Evolutionary conservation across 2,329 filamentous ascomycete species (phyloP).

Genomic region (Tolypocladium nubicola): DNA sequence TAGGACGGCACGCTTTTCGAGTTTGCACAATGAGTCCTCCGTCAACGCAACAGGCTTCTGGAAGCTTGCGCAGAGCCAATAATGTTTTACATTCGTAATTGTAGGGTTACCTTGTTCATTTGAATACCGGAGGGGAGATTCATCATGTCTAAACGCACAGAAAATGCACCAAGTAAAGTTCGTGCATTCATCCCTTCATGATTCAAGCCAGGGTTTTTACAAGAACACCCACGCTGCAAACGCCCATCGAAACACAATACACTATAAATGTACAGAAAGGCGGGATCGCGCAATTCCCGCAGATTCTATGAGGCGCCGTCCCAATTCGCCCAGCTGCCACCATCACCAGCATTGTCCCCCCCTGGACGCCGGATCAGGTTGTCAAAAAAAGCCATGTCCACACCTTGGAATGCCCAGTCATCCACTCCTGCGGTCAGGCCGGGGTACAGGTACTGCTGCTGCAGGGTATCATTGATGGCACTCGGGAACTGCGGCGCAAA

Average conservation of each 20-base stretch:
- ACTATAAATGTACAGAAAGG: neutral
- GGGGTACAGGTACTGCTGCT: neutral
- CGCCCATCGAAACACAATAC: neutral
- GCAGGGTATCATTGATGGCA: neutral
- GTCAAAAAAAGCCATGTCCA: constrained; percentile 8
- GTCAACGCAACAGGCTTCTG: no score
- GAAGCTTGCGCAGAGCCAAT: no score
- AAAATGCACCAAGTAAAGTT: neutral
- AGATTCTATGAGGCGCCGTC: no score
- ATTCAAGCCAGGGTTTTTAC: no score
- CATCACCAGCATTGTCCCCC: neutral
- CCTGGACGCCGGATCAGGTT: constrained; percentile 1
- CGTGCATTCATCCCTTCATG: no score
- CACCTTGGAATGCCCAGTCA: constrained; percentile 7
- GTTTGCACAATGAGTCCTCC: no score
- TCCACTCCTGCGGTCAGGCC: constrained; percentile 2
- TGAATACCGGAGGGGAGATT: neutral
- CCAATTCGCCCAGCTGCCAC: no score
- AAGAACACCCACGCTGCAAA: no score
- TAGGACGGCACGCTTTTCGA: no score
- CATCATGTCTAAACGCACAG: neutral
- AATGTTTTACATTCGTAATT: no score
- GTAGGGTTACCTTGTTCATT: no score
- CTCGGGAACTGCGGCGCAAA: neutral
- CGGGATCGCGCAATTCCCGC: neutral